Conservation (phyloP, 805 yeast genomes). For the Metschnikowia lochheadii region DNA sequence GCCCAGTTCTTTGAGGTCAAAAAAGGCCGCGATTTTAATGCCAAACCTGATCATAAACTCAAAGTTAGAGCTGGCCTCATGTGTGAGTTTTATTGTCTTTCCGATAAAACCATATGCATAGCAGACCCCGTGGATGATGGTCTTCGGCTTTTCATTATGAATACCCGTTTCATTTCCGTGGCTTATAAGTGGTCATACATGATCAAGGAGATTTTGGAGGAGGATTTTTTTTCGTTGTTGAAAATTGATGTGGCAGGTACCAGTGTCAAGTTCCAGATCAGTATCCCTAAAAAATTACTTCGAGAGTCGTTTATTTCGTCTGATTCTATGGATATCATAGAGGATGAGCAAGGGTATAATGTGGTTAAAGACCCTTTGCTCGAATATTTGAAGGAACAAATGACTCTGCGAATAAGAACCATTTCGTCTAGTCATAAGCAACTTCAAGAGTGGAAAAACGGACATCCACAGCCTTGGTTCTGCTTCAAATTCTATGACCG, state of each 20-base stretch:
- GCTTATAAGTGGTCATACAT: constrained; percentile 65
- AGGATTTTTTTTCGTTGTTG: constrained; percentile 23
- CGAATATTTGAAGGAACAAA: constrained; percentile 35
- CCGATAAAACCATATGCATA: constrained; percentile 68
- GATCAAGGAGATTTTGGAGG: constrained; percentile 45
- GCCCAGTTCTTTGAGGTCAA: constrained; percentile 59
- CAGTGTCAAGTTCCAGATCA: constrained; percentile 41
- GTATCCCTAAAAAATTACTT: constrained; percentile 35
- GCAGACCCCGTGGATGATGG: constrained; percentile 27
- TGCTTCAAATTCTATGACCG: constrained; percentile 68
- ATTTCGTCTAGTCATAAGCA: neutral
- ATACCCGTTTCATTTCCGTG: constrained; percentile 48
- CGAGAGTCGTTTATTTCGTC: constrained; percentile 8
- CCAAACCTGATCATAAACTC: constrained; percentile 22
- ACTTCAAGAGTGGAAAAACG: constrained; percentile 13
- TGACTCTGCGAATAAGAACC: constrained; percentile 16
- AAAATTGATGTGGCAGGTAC: constrained; percentile 44
- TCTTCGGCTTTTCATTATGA: constrained; percentile 47
- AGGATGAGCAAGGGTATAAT: constrained; percentile 22
- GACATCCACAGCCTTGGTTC: constrained; percentile 41
- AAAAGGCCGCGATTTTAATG: constrained; percentile 23
- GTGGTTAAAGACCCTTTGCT: constrained; percentile 25
- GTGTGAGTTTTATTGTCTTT: constrained; percentile 55
- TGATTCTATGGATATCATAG: constrained; percentile 8
- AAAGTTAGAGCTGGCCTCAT: constrained; percentile 16